These are phyloP conservation scores for Pelargonium myrrhifolium DNA, from an alignment of 441 rosid genomes.

Conservation along the genomic window DNA sequence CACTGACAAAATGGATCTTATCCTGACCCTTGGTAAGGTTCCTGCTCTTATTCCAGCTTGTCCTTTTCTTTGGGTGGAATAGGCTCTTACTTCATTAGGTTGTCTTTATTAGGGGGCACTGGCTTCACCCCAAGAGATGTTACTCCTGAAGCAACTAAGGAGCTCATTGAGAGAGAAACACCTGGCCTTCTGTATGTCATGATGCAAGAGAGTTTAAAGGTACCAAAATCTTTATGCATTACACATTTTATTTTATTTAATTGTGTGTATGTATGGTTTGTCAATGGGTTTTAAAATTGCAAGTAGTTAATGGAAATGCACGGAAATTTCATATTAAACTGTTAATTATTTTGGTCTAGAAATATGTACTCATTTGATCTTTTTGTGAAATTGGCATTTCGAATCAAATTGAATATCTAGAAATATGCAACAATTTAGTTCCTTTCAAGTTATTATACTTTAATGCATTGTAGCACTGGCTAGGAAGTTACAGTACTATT, in stretches of 20 bases:
- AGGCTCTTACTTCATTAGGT: not conserved
- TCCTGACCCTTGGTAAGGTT: slow-evolving; percentile 72
- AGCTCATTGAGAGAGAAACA: slow-evolving; percentile 75
- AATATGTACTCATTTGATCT: not conserved
- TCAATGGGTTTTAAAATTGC: not conserved
- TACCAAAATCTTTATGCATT: slow-evolving; percentile 14
- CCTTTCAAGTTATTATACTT: too few relatives aligned
- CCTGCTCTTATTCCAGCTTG: slow-evolving; percentile 8
- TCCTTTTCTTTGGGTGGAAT: slow-evolving; percentile 3
- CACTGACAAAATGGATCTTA: slow-evolving; percentile 65
- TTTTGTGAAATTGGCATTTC: not conserved
- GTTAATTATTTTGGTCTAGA: not conserved
- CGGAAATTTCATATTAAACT: not conserved
- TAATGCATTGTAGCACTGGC: too few relatives aligned
- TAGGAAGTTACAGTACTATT: too few relatives aligned
- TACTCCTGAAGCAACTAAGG: slow-evolving; percentile 95
- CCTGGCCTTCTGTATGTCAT: slow-evolving; percentile 84
- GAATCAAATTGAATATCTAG: too few relatives aligned
- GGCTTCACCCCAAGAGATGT: slow-evolving; percentile 94
- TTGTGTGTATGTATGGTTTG: not conserved
- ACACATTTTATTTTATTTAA: not conserved
- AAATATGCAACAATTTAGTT: too few relatives aligned
- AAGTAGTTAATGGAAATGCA: not conserved
- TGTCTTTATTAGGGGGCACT: slow-evolving; percentile 58
- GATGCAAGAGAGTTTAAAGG: slow-evolving; percentile 98